These are phyloP conservation scores for Trichophyton verrucosum DNA, from an alignment of 2,329 filamentous ascomycete species.

Conservation along the genomic window DNA sequence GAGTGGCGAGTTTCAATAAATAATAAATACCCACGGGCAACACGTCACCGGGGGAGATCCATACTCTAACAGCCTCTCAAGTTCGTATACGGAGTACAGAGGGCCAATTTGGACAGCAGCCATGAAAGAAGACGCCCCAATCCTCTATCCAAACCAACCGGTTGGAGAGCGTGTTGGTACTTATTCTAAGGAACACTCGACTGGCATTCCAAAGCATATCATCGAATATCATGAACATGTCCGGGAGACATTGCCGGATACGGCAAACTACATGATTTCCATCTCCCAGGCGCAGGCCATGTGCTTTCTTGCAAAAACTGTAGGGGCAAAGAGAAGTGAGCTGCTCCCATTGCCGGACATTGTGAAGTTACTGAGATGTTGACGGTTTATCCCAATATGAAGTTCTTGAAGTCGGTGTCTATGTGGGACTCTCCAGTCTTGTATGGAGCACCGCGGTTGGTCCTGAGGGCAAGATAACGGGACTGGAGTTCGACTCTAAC, in stretches of 20 bases:
- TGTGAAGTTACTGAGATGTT: no score
- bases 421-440: not conserved
- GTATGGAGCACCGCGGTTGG: not conserved
- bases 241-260: not conserved
- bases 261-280: not conserved
- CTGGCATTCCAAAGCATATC: not conserved
- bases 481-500: not conserved
- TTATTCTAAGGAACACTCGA: not conserved
- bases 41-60: not conserved
- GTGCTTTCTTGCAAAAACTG: not conserved
- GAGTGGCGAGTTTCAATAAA: no score
- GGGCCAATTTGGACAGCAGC: no score
- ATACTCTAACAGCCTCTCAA: no score
- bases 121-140: not conserved
- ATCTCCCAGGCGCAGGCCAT: not conserved
- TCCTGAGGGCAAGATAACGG: not conserved
- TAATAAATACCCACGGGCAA: not conserved
- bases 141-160: not conserved
- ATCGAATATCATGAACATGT: not conserved
- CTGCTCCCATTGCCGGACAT: not conserved
- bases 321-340: slow-evolving; percentile 1
- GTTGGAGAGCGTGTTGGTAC: not conserved
- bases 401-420: slow-evolving; percentile 1
- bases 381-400: not conserved
- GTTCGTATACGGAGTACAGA: no score